These are phyloP conservation scores for Thinopyrum elongatum DNA, from an alignment of 176 grass and related monocot genomes.

Conservation along the genomic window DNA sequence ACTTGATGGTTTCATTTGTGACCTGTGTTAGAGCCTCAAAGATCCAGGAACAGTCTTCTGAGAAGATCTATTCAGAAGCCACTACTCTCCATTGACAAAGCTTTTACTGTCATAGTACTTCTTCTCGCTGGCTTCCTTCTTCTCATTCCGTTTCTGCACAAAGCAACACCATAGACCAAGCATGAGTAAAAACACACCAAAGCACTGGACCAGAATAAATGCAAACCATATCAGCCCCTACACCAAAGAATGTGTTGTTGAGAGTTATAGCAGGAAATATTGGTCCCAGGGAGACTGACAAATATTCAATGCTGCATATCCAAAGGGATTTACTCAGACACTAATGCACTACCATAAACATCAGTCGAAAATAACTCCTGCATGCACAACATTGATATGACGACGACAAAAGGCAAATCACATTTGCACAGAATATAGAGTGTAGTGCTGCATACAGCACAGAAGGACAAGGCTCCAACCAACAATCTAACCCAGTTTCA, in stretches of 20 bases:
- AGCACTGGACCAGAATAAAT: slow-evolving; percentile 43
- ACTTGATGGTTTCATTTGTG: slow-evolving; percentile 16
- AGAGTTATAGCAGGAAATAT: neutral
- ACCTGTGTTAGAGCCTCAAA: slow-evolving; percentile 31
- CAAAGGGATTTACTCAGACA: slow-evolving; percentile 14
- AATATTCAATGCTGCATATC: slow-evolving; percentile 29
- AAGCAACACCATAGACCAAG: slow-evolving; percentile 16
- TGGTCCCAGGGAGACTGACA: slow-evolving; percentile 16
- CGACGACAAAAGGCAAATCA: slow-evolving; percentile 12
- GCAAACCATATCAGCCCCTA: slow-evolving; percentile 18
- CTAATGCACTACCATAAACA: slow-evolving; percentile 13
- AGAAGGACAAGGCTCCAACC: neutral
- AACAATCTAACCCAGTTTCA: neutral
- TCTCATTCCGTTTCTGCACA: slow-evolving; percentile 92
- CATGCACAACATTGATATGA: slow-evolving; percentile 23
- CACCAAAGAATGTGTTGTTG: slow-evolving; percentile 6
- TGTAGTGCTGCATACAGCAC: slow-evolving; percentile 1
- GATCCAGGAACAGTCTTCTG: slow-evolving; percentile 12
- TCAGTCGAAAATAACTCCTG: slow-evolving; percentile 1
- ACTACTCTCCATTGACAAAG: slow-evolving; percentile 68
- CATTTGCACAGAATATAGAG: slow-evolving; percentile 30
- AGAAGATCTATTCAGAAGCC: neutral
- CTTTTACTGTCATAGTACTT: slow-evolving; percentile 88
- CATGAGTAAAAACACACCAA: slow-evolving; percentile 29
- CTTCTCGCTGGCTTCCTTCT: slow-evolving; percentile 99